Evolutionary conservation across 768 basidiomycete species (phyloP), one percentile per base, ranked within the genome.

Genomic region (Naganishia vaughanmartiniae): DNA sequence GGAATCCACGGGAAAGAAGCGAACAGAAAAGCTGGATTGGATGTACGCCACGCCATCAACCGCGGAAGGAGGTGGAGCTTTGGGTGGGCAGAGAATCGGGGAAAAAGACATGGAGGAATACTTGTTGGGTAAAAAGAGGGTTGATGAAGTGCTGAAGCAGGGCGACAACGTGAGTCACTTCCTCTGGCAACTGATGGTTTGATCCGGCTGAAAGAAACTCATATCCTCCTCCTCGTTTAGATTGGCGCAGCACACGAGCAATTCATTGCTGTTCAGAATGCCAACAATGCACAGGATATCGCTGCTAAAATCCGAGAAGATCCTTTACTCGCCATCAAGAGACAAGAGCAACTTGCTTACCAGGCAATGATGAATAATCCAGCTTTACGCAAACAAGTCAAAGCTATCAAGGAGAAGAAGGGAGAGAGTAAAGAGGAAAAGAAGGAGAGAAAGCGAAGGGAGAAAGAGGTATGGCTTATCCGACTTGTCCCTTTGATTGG

Each of bases 21-120:
- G 91, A 73, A 87, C 89, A 65, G 94, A 97, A 82, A 93, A 93
- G 79, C 81, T 99, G 58, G 96, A 99, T 80, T 99, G 96, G 96
- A 95, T 99, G 92, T 99, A 98, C 83, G 85, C 95, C n/a, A 96
- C 95, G 1, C 96, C 96, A 4, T 92, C 93, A 0, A 89, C 90
- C 4, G 94, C 94, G n/a, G 89, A 85, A 72, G 89, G 84, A 66
- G 87, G 90, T 75, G 93, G 93, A 78, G 80, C 89, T 15, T 57
- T 81, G 12, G 80, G 80, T 30, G 79, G 79, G 2, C 74, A 74
- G 39, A 76, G 72, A 68, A 68, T 81, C 0, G 76, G 77, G 30
- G 78, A 81, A 36, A 95, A 93, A 75, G 95, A 98, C 72, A 81
- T 98, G 74, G 96, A 99, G 83, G 93, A 94, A 75, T 99, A 99